Percentiles rank a stretch among this genome's conserved stretches.
phyloP scores from a whole-genome alignment of 441 rosid genomes.

The Erysimum pusillum region DNA sequence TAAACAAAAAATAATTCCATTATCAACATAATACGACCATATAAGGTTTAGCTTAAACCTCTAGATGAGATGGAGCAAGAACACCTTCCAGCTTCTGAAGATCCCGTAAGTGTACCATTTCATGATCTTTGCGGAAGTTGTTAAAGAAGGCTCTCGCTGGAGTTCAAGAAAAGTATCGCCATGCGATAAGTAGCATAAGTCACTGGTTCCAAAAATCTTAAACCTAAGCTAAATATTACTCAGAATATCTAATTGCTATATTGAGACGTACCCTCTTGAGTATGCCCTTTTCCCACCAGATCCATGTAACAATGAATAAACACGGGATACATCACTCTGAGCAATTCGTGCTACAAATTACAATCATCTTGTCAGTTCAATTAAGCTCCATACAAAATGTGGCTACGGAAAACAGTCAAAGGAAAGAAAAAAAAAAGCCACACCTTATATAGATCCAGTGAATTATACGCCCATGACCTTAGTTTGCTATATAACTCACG shows the following conservation, averaged over 20 bases:
- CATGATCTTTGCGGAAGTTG: slow-evolving; percentile 91
- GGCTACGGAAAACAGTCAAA: slow-evolving; percentile 5
- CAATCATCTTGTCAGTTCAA: slow-evolving; percentile 29
- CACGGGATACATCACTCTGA: slow-evolving; percentile 94
- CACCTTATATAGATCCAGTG: slow-evolving; percentile 94
- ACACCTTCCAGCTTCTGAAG: slow-evolving; percentile 96
- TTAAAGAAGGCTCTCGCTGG: slow-evolving; percentile 86
- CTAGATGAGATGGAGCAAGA: slow-evolving; percentile 91
- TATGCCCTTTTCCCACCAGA: slow-evolving; percentile 82
- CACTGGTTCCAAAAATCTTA: background rate
- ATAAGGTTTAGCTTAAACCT: slow-evolving; percentile 59
- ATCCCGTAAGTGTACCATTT: slow-evolving; percentile 83
- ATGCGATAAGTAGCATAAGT: slow-evolving; percentile 17
- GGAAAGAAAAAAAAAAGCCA: background rate
- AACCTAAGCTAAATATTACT: slow-evolving; percentile 17
- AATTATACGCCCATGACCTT: slow-evolving; percentile 86
- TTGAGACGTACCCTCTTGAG: slow-evolving; percentile 77
- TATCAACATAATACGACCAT: slow-evolving; percentile 7
- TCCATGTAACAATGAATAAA: slow-evolving; percentile 97
- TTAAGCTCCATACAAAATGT: background rate
- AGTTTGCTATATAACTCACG: slow-evolving; percentile 82
- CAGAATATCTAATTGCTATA: background rate
- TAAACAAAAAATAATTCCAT: background rate
- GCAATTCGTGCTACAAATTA: slow-evolving; percentile 85
- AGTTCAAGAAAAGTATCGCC: slow-evolving; percentile 32